These are phyloP conservation scores for Boletales sp. DNA, from an alignment of 768 basidiomycete species.

Conservation along the genomic window DNA sequence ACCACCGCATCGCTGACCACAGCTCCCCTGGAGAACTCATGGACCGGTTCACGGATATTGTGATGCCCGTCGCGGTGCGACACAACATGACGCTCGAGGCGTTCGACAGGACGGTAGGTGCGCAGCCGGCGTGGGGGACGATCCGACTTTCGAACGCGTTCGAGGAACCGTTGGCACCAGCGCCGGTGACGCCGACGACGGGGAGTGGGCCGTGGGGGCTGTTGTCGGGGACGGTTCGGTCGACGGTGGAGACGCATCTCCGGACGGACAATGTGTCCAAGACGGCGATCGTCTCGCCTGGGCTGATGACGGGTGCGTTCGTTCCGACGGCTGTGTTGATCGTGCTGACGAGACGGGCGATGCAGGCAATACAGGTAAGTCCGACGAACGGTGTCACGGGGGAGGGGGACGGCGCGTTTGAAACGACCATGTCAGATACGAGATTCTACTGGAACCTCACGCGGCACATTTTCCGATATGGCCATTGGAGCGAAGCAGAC, in stretches of 20 bases:
- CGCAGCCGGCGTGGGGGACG: slow-evolving; percentile 31
- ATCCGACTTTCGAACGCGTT: slow-evolving; percentile 38
- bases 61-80: slow-evolving; percentile 19
- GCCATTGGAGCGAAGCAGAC: slow-evolving; percentile 24
- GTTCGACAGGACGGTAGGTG: slow-evolving; percentile 33
- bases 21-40: slow-evolving; percentile 17
- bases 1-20: slow-evolving; percentile 34
- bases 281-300: slow-evolving; percentile 36
- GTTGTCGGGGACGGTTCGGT: slow-evolving; percentile 43
- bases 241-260: slow-evolving; percentile 33
- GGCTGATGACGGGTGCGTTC: slow-evolving; percentile 18
- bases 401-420: slow-evolving; percentile 5
- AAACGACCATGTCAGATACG: slow-evolving; percentile 35
- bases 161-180: slow-evolving; percentile 29
- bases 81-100: slow-evolving; percentile 41
- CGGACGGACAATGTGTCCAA: slow-evolving; percentile 18
- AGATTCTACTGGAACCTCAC: slow-evolving; percentile 44
- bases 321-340: background rate
- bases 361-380: slow-evolving; percentile 24
- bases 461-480: slow-evolving; percentile 45
- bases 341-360: background rate
- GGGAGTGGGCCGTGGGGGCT: slow-evolving; percentile 36
- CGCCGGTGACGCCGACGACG: slow-evolving; percentile 40
- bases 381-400: slow-evolving; percentile 13
- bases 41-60: slow-evolving; percentile 7